A percentile compares a stretch with the other conserved stretches of the same genome.
Conservation (phyloP, 108 stramenopile species). For the Pseudonitzschia pungens region DNA sequence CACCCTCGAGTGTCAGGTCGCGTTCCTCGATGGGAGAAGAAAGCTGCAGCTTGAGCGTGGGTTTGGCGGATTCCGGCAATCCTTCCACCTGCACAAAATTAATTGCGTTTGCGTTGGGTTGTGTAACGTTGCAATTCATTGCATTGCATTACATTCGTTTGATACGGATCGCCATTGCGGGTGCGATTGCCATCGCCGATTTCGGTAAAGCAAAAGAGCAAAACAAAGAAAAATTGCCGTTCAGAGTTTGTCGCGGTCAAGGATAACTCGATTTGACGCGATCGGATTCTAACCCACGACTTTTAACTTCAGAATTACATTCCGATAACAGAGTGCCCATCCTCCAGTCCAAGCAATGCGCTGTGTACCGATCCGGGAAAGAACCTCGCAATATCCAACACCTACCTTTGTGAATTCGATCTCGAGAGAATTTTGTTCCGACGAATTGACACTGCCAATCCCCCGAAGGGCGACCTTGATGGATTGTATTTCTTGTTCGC, state of each 20-base stretch:
- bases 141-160: background rate
- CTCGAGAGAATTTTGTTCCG: slow-evolving; percentile 45
- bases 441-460: slow-evolving; percentile 29
- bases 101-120: no score
- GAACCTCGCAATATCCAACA: background rate
- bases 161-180: background rate
- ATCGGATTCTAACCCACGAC: no score
- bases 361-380: background rate
- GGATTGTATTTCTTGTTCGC: slow-evolving; percentile 75
- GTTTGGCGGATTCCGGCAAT: slow-evolving; percentile 47
- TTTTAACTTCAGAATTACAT: no score
- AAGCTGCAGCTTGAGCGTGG: slow-evolving; percentile 55
- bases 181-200: background rate
- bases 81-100: slow-evolving; percentile 48
- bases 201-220: background rate
- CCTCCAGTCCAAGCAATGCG: no score
- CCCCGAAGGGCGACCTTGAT: slow-evolving; percentile 59
- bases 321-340: no score
- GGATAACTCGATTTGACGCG: background rate
- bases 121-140: no score
- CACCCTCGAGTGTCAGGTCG: slow-evolving; percentile 19
- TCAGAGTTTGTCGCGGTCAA: background rate
- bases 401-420: slow-evolving; percentile 53
- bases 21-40: slow-evolving; percentile 78
- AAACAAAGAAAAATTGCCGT: background rate